A percentile compares a stretch with the other conserved stretches of the same genome.
Evolutionary conservation across 805 yeast species (phyloP).

Genomic region (Groenewaldozyma salmanticensis): DNA sequence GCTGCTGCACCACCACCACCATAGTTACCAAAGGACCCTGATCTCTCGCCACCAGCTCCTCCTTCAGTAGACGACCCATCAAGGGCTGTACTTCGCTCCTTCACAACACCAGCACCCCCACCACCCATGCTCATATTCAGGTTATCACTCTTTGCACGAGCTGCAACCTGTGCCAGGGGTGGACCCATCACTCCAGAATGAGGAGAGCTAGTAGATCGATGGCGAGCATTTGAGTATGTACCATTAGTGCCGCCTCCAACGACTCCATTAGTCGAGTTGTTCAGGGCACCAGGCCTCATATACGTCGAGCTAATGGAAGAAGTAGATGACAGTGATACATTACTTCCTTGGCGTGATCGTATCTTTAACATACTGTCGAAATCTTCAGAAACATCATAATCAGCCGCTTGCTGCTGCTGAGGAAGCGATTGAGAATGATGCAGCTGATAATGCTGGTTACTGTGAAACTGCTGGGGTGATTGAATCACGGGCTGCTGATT

Average conservation of each 20-base stretch:
- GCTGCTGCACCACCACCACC: background rate
- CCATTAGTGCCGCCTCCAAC: background rate
- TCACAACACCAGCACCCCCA: conserved; percentile 1
- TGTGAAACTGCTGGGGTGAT: background rate
- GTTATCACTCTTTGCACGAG: background rate
- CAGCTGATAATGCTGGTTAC: background rate
- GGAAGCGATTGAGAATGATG: background rate
- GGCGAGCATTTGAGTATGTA: background rate
- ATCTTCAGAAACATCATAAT: conserved; percentile 1
- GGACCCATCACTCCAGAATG: conserved; percentile 4
- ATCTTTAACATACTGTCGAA: background rate
- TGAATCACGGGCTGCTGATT: background rate
- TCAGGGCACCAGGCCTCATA: background rate
- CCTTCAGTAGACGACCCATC: too few species aligned
- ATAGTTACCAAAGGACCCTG: conserved; percentile 7
- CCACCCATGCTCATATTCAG: conserved; percentile 5
- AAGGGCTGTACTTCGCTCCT: background rate
- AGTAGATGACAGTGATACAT: conserved; percentile 6
- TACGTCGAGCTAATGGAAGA: background rate
- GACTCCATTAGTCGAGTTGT: background rate
- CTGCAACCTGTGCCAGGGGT: background rate
- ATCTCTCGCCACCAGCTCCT: conserved; percentile 10
- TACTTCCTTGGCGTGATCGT: conserved; percentile 8
- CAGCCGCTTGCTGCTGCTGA: too few species aligned
- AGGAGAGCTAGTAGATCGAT: conserved; percentile 10